Conservation (phyloP, 345 rosid genomes). For the Eucalyptus urophylla region DNA sequence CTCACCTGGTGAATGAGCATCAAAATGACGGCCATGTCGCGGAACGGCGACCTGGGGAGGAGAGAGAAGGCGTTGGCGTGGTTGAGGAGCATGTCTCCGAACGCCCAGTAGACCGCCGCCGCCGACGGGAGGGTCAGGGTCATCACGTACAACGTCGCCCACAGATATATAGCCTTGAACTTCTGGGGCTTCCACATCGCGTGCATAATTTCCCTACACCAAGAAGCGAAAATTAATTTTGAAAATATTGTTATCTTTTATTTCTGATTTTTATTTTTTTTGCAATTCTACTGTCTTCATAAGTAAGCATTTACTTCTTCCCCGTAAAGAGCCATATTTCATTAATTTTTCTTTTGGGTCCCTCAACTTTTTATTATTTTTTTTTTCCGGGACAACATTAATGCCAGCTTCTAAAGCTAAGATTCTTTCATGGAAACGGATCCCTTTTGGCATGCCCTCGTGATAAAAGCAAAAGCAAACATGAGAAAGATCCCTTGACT, state of each 20-base stretch:
- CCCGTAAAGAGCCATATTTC: background rate
- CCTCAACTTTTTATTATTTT: background rate
- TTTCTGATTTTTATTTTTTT: background rate
- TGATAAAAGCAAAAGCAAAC: conserved; percentile 22
- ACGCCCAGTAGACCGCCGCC: conserved; percentile 94
- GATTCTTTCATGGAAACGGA: background rate
- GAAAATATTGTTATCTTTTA: background rate
- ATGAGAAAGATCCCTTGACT: conserved; percentile 7
- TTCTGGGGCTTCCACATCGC: conserved; percentile 99
- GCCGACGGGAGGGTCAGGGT: conserved; percentile 96
- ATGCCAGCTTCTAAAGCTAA: background rate
- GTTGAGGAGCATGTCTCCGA: conserved; percentile 89
- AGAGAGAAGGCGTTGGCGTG: conserved; percentile 96
- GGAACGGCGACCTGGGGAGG: conserved; percentile 54
- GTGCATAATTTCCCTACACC: conserved; percentile 86
- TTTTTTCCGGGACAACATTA: background rate
- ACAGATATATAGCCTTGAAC: conserved; percentile 82
- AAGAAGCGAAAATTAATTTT: background rate
- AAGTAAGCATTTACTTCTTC: no score
- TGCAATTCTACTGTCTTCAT: no score
- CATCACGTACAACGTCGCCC: conserved; percentile 80
- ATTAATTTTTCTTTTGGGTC: background rate
- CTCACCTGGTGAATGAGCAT: conserved; percentile 94
- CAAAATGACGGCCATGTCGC: conserved; percentile 87
- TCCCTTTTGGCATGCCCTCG: background rate